Evolutionary conservation across 2,329 filamentous ascomycete species (phyloP), one percentile per base, ranked within the genome.

Genomic region (Fusarium verticillioides): DNA sequence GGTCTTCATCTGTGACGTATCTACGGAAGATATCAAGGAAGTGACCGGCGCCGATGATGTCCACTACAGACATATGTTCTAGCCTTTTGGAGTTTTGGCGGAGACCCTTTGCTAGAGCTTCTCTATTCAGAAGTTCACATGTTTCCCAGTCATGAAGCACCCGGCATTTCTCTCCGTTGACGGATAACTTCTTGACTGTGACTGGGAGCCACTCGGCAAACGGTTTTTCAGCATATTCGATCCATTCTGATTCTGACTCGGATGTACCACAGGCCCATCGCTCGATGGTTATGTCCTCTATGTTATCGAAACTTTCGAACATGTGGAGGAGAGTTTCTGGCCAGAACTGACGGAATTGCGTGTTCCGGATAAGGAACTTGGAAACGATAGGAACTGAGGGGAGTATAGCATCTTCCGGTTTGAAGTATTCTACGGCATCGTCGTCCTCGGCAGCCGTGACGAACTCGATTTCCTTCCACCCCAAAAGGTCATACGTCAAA

Each of bases 21-120:
- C 16, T 32, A 32, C 39, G 16, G 63, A 66, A 8, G 53, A n/a
- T 54, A 1, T 16, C 11, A 4, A 67, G 23, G 13, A 73, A 73
- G 2, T 73, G 53, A 12, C 52, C 43, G 16, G 70, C 70, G 1
- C 73, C 70, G 32, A 63, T 54, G 2, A 73, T 26, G 18, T 63
- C 54, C 1, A 66, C 66, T 10, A 73, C 23, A 5, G 70, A 71
- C 2, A 73, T 12, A 11, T 49, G 37, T 11, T 68, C 58, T 8
- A 73, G 15, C 4, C 47, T 19, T 6, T 28, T 57, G n/a, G 58
- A 44, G 9, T 56, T 60, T 4, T 57, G 54, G 15, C 39, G 39
- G 10, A 40, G 37, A 21, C 21, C 7, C 7, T 21, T 40, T 40
- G 19, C 37, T 40, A 40, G 19, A 21, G 19, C 12, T 21, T 40